These are phyloP conservation scores for Auriscalpium vulgare DNA, from an alignment of 768 basidiomycete genomes.

Conservation along the genomic window DNA sequence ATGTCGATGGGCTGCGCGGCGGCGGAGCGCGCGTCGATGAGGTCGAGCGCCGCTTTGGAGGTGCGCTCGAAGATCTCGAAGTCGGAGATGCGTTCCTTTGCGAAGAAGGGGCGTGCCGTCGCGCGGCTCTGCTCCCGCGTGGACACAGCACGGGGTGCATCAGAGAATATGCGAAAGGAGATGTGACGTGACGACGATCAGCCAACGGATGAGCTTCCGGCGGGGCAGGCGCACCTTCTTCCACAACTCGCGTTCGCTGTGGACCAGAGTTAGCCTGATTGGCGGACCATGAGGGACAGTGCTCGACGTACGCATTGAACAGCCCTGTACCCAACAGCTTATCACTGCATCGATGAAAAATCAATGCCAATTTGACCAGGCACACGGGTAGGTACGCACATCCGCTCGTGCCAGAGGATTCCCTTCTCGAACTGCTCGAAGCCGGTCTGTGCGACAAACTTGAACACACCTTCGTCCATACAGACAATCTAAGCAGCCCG, in stretches of 20 bases:
- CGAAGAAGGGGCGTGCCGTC: constrained; percentile 32
- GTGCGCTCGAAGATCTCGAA: constrained; percentile 28
- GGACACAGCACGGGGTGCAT: constrained; percentile 14
- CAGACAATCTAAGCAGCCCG: constrained; percentile 9
- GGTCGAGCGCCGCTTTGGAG: constrained; percentile 18
- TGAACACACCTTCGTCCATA: constrained; percentile 11
- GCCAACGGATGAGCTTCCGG: no score
- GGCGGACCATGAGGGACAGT: neutral
- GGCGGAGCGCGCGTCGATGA: constrained; percentile 4
- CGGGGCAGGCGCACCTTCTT: constrained; percentile 4
- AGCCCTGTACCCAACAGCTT: constrained; percentile 42
- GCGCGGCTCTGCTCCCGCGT: constrained; percentile 17
- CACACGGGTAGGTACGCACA: constrained; percentile 2
- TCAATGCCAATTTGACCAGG: neutral
- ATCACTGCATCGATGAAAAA: constrained; percentile 8
- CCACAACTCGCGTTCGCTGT: constrained; percentile 12
- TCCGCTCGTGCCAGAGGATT: constrained; percentile 14
- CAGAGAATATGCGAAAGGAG: constrained; percentile 1
- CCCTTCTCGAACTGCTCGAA: constrained; percentile 15
- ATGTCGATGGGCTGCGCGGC: neutral
- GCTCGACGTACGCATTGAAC: constrained; percentile 44
- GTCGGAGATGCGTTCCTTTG: constrained; percentile 26
- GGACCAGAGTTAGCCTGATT: neutral
- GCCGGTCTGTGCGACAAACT: constrained; percentile 12
- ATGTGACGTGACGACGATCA: no score